phyloP scores from a whole-genome alignment of 1,284 basidiomycete species.

The Xanthoconium separans region DNA sequence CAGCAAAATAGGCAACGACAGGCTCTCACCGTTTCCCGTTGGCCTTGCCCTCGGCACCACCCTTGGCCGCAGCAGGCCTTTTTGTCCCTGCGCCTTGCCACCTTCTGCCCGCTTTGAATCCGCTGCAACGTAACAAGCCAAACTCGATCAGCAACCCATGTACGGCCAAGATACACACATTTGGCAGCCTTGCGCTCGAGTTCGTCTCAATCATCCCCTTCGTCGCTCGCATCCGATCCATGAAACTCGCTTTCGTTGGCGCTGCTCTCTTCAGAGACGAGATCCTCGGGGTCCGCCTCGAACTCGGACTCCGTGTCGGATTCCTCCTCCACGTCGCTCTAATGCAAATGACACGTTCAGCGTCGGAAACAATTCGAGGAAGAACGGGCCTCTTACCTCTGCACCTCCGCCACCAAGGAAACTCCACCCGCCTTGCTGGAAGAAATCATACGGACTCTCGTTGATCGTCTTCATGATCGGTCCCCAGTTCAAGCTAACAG shows the following conservation, averaged over 20 bases:
- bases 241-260: constrained; percentile 57
- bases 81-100: constrained; percentile 63
- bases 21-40: constrained; percentile 41
- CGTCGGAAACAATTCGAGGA: not conserved
- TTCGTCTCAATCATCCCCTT: constrained; percentile 95
- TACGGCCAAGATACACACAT: constrained; percentile 42
- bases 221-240: constrained; percentile 67
- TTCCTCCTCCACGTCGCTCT: constrained; percentile 69
- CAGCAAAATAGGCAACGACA: not conserved
- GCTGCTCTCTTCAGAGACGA: constrained; percentile 51
- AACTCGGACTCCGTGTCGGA: constrained; percentile 82
- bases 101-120: constrained; percentile 63
- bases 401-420: constrained; percentile 75
- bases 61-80: constrained; percentile 36
- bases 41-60: constrained; percentile 37
- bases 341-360: constrained; percentile 1
- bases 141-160: not conserved
- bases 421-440: constrained; percentile 98
- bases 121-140: constrained; percentile 40
- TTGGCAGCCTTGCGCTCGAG: constrained; percentile 88
- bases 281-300: constrained; percentile 60
- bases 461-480: constrained; percentile 98
- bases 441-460: constrained; percentile 95
- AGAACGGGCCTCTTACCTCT: constrained; percentile 45
- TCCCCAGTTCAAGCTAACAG: constrained; percentile 97